Evolutionary conservation across 2,329 filamentous ascomycete species (phyloP), one percentile per base, ranked within the genome.

Genomic region (Zasmidium citrigriseum): DNA sequence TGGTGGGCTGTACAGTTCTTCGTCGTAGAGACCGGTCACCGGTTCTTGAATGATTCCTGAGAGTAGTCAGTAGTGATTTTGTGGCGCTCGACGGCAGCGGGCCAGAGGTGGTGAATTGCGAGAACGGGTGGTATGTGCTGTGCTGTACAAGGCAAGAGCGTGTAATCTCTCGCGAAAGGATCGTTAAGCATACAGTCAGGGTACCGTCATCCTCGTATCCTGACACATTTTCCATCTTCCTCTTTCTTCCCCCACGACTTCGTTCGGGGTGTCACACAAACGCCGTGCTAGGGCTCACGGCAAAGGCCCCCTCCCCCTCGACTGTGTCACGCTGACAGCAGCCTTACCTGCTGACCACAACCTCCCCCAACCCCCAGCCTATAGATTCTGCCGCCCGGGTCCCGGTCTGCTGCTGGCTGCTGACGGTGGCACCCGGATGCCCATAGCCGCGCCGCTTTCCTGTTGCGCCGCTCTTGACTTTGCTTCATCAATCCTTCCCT

Each of bases 401-500:
- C 44, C 49, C 34, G 58, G 18, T 53, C 58, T 61, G 27, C 49
- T 61, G 57, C 46, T 55, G 23, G 44, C 24, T 38, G 61, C 53
- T 57, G 63, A 58, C 50, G 73, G 71, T 23, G 73, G 73, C 64
- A 70, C 62, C 12, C 73, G 65, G 46, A 75, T 75, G 12, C 72
- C 72, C 62, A 71, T 65, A 11, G 59, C 61, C 9, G 61, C 64
- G n/a, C 57, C 55, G 4, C 55, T 61, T 3, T 48, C 53, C 18
- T 41, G 34, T 16, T 41, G 34, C 46, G 12, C 38, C 24, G 57
- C 51, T 57, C 67, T 65, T 57, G 62, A 67, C 64, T 68, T 70
- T 27, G 46, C 46, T 68, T 96, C 88, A 73, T 98, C 95, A 38
- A 97, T 88, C 66, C 87, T 87, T 54, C 89, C 88, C 74, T 88